A percentile compares a stretch with the other conserved stretches of the same genome.
phyloP scores from a whole-genome alignment of 805 yeast species.

The Wickerhamomyces ciferrii region DNA sequence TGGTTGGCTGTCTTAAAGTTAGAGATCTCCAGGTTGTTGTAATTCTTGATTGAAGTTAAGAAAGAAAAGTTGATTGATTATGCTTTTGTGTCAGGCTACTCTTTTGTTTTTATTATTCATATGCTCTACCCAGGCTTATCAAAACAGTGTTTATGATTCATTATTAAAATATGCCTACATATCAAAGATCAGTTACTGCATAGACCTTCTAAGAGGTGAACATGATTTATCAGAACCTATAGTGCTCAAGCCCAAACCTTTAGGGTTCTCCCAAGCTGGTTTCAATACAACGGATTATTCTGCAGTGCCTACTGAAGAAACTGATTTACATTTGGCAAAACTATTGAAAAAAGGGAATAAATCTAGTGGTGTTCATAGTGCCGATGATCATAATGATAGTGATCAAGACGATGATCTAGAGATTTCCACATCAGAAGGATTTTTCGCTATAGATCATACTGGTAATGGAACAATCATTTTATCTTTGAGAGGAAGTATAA shows the following conservation, averaged over 20 bases:
- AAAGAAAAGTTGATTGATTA: no score
- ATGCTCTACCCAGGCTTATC: background rate
- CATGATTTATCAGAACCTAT: conserved; percentile 12
- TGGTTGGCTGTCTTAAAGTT: no score
- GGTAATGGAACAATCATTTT: conserved; percentile 38
- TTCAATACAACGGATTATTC: conserved; percentile 5
- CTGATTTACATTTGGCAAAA: conserved; percentile 9
- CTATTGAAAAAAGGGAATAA: background rate
- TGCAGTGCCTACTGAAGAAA: background rate
- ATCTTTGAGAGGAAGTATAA: conserved; percentile 59
- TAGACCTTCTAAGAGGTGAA: conserved; percentile 6
- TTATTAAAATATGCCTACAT: conserved; percentile 14
- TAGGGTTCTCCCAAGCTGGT: conserved; percentile 8
- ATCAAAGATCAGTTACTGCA: conserved; percentile 17
- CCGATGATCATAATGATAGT: background rate
- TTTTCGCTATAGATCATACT: conserved; percentile 44
- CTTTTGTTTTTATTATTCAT: background rate
- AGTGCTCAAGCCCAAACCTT: conserved; percentile 9
- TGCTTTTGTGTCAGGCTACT: background rate
- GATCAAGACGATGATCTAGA: background rate
- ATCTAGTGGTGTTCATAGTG: background rate
- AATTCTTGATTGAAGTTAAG: no score
- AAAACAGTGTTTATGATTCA: conserved; percentile 10
- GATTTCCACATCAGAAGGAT: conserved; percentile 30
- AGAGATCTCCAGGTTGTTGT: no score